Percentiles rank a stretch among this genome's conserved stretches.
Evolutionary conservation across 192 early-diverging fungal genomes (phyloP).

Genomic region (Chytriomyces hyalinus): DNA sequence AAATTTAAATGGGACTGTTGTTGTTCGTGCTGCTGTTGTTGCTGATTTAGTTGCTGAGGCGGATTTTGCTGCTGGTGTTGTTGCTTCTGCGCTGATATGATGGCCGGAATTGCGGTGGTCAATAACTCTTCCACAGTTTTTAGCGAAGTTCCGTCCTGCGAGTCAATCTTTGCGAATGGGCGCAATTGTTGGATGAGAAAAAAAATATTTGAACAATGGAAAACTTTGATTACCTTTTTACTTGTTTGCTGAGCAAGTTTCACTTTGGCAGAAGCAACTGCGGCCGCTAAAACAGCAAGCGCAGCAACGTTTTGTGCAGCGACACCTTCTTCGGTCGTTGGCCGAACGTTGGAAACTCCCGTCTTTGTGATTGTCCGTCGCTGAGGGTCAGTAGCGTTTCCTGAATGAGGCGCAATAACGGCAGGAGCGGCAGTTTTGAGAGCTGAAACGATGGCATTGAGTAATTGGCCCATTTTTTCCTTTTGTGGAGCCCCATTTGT

Average conservation of each 20-base stretch:
- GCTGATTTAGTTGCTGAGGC: neutral
- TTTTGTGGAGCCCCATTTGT: neutral
- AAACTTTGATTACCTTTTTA: neutral
- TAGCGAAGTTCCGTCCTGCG: neutral
- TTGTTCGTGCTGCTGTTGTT: neutral
- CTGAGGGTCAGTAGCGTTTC: too few species aligned
- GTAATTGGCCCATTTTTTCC: neutral
- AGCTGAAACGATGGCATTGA: conserved; percentile 3
- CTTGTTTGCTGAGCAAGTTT: neutral
- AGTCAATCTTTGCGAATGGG: too few species aligned
- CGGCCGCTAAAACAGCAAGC: conserved; percentile 25
- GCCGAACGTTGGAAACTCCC: too few species aligned
- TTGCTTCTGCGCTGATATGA: conserved; percentile 3
- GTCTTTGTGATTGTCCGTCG: too few species aligned
- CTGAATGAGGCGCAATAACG: neutral
- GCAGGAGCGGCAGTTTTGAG: conserved; percentile 7
- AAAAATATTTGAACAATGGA: neutral
- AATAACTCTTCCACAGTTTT: conserved; percentile 21
- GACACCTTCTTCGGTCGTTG: neutral
- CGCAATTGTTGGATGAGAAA: neutral
- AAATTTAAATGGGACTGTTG: neutral
- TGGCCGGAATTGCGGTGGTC: conserved; percentile 10
- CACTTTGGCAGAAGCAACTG: conserved; percentile 22
- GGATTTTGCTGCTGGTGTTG: neutral
- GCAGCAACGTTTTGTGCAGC: conserved; percentile 23